Percentiles rank a stretch among this genome's conserved stretches.
These are phyloP conservation scores for Akanthomyces dipterigenus DNA, from an alignment of 2,329 filamentous ascomycete species.

Conservation along the genomic window DNA sequence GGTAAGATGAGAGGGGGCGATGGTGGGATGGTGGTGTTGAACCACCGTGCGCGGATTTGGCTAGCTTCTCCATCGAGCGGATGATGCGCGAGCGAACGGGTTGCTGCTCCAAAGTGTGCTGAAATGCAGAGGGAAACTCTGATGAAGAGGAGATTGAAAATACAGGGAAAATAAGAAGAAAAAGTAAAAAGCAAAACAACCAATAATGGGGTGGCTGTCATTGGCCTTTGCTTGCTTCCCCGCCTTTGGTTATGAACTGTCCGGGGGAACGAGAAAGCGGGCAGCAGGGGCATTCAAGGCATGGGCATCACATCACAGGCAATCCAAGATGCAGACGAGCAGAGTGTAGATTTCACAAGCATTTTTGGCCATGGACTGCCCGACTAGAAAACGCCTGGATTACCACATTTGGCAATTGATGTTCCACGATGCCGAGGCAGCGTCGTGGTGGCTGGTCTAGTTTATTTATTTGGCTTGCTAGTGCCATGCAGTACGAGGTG, in stretches of 20 bases:
- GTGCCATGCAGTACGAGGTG: not conserved
- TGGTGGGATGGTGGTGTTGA: not conserved
- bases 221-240: not conserved
- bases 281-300: not conserved
- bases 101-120: not conserved
- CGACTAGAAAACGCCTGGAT: conserved; percentile 4
- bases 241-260: not conserved
- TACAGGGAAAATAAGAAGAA: not conserved
- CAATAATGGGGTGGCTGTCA: not conserved
- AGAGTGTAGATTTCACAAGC: conserved; percentile 9
- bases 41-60: conserved; percentile 4
- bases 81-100: not conserved
- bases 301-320: not conserved
- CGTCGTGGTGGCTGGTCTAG: not conserved
- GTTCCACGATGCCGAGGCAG: conserved; percentile 1
- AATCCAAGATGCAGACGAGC: too few species aligned
- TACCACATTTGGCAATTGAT: conserved; percentile 4
- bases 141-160: not conserved
- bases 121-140: not conserved
- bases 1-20: conserved; percentile 6
- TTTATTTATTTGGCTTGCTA: not conserved
- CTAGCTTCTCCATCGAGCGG: not conserved
- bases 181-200: not conserved
- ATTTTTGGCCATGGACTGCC: not conserved
- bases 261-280: not conserved